Percentiles rank a stretch among this genome's conserved stretches.
Evolutionary conservation across 805 yeast genomes (phyloP).

Genomic region (Torulaspora gathmanii): DNA sequence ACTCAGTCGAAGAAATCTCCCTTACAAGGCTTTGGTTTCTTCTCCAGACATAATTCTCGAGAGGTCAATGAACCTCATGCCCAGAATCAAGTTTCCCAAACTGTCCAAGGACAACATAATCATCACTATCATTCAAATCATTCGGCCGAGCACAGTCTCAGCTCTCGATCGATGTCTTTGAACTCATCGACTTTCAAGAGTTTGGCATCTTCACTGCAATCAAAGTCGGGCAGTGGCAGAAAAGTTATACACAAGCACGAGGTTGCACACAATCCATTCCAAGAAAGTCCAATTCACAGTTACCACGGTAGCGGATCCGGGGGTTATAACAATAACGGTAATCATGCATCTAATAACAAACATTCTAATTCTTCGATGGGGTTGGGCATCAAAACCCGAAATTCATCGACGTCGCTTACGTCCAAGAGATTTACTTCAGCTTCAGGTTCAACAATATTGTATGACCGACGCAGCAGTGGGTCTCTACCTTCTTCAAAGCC

Average conservation of each 20-base stretch:
- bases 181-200: conserved; percentile 34
- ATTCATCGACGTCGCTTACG: conserved; percentile 41
- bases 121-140: conserved; percentile 1
- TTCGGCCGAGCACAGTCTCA: conserved; percentile 7
- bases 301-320: conserved; percentile 8
- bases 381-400: conserved; percentile 43
- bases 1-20: conserved; percentile 31
- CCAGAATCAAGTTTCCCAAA: conserved; percentile 20
- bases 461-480: conserved; percentile 24
- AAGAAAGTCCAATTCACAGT: conserved; percentile 14
- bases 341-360: conserved; percentile 10
- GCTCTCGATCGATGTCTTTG: conserved; percentile 36
- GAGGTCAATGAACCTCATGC: conserved; percentile 23
- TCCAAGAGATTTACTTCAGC: conserved; percentile 38
- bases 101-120: conserved; percentile 10
- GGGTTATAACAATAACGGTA: conserved; percentile 3
- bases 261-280: conserved; percentile 25
- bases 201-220: conserved; percentile 34
- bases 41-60: conserved; percentile 30
- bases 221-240: conserved; percentile 42
- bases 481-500: conserved; percentile 41
- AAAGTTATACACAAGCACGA: conserved; percentile 46
- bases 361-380: conserved; percentile 22
- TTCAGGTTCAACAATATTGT: conserved; percentile 20
- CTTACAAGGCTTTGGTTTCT: conserved; percentile 32